Evolutionary conservation across 2,329 filamentous ascomycete genomes (phyloP).

Genomic region (Pyrenochaeta sp.): DNA sequence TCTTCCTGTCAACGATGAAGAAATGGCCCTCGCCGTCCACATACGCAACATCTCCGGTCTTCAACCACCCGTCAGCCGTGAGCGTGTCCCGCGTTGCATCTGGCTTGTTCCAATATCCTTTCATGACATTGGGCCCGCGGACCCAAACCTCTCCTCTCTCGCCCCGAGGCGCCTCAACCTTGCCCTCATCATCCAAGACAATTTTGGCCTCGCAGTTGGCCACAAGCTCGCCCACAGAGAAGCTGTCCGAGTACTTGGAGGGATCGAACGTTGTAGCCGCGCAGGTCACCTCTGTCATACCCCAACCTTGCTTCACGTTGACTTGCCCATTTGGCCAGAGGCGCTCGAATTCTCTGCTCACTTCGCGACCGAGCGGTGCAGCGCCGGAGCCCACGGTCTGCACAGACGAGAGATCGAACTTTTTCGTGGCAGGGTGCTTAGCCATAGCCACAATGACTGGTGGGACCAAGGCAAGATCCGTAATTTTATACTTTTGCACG

Average conservation of each 20-base stretch:
- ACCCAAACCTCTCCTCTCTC: slow-evolving; percentile 77
- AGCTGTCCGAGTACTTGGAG: slow-evolving; percentile 52
- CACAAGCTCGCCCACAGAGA: slow-evolving; percentile 71
- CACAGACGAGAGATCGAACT: slow-evolving; percentile 74
- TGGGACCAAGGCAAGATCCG: slow-evolving; percentile 72
- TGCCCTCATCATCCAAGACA: slow-evolving; percentile 65
- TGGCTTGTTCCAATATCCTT: slow-evolving; percentile 78
- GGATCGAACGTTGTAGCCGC: slow-evolving; percentile 72
- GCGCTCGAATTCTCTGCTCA: slow-evolving; percentile 62
- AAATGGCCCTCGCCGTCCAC: slow-evolving; percentile 65
- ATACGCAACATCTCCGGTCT: slow-evolving; percentile 75
- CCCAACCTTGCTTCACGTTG: slow-evolving; percentile 78
- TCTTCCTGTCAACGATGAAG: slow-evolving; percentile 77
- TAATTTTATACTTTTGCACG: slow-evolving; percentile 74
- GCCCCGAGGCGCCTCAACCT: slow-evolving; percentile 57
- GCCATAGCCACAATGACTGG: slow-evolving; percentile 77
- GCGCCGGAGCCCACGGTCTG: slow-evolving; percentile 70
- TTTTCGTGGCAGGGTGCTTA: slow-evolving; percentile 72
- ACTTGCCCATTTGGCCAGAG: slow-evolving; percentile 61
- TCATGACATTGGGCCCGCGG: slow-evolving; percentile 75
- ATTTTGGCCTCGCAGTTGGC: slow-evolving; percentile 76
- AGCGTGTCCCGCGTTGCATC: slow-evolving; percentile 72
- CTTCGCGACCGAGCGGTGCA: slow-evolving; percentile 65
- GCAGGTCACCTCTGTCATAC: slow-evolving; percentile 86
- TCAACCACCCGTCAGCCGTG: slow-evolving; percentile 72